A percentile compares a stretch with the other conserved stretches of the same genome.
Conservation (phyloP, 2,329 filamentous ascomycete species). For the Hirsutella minnesotensis region DNA sequence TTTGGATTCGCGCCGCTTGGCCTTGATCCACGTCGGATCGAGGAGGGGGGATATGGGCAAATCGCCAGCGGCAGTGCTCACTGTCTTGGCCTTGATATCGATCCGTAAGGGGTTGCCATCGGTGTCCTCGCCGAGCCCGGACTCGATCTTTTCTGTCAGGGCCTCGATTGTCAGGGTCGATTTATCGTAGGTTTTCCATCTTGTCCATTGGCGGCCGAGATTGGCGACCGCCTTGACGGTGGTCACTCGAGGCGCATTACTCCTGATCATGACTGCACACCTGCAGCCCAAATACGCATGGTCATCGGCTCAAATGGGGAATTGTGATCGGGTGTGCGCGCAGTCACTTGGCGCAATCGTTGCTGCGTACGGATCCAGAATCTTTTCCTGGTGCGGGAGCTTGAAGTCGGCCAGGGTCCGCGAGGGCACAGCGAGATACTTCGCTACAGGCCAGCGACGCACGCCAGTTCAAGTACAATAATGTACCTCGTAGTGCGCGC, state of each 20-base stretch:
- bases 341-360: too few relatives aligned
- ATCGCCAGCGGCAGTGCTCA: slow-evolving; percentile 31
- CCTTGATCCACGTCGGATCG: slow-evolving; percentile 35
- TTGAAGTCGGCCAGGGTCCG: too few relatives aligned
- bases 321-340: too few relatives aligned
- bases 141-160: slow-evolving; percentile 18
- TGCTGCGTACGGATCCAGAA: too few relatives aligned
- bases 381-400: too few relatives aligned
- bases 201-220: slow-evolving; percentile 7
- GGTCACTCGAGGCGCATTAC: slow-evolving; percentile 8
- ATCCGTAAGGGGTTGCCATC: slow-evolving; percentile 21
- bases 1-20: slow-evolving; percentile 29
- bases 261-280: slow-evolving; percentile 15
- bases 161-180: slow-evolving; percentile 15
- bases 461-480: too few relatives aligned
- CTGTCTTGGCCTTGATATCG: slow-evolving; percentile 26
- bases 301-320: background rate
- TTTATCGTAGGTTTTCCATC: slow-evolving; percentile 22
- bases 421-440: too few relatives aligned
- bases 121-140: slow-evolving; percentile 17
- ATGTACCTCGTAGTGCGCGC: too few relatives aligned
- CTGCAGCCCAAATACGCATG: slow-evolving; percentile 8
- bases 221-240: slow-evolving; percentile 3
- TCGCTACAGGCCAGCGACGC: too few relatives aligned
- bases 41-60: slow-evolving; percentile 44